These are phyloP conservation scores for Smittium culicis DNA, from an alignment of 371 early-diverging fungal genomes.

Conservation along the genomic window DNA sequence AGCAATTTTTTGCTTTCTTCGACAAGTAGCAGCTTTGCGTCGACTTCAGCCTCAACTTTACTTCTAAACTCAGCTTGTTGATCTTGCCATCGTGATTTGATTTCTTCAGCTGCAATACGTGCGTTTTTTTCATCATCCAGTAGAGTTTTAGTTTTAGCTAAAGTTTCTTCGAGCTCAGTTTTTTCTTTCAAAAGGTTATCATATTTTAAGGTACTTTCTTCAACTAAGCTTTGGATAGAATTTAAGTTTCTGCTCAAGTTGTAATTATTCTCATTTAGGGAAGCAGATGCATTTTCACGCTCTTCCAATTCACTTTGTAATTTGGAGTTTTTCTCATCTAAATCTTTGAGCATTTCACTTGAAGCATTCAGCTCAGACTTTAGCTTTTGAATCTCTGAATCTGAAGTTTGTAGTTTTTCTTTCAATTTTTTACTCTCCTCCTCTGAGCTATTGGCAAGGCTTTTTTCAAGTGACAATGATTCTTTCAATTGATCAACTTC, in stretches of 20 bases:
- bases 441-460: slow-evolving; percentile 52
- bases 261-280: slow-evolving; percentile 44
- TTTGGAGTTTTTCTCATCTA: slow-evolving; percentile 41
- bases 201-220: slow-evolving; percentile 55
- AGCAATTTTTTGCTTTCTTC: slow-evolving; percentile 61
- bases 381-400: not conserved
- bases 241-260: slow-evolving; percentile 58
- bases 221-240: slow-evolving; percentile 58
- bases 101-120: slow-evolving; percentile 45
- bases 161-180: slow-evolving; percentile 40
- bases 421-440: slow-evolving; percentile 32
- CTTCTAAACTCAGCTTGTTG: slow-evolving; percentile 49
- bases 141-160: slow-evolving; percentile 43
- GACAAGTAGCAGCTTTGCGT: slow-evolving; percentile 45
- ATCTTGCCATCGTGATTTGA: slow-evolving; percentile 43
- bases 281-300: slow-evolving; percentile 42
- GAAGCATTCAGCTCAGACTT: slow-evolving; percentile 15
- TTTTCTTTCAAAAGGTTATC: slow-evolving; percentile 58
- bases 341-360: slow-evolving; percentile 23
- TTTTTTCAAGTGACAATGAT: slow-evolving; percentile 58
- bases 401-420: slow-evolving; percentile 15
- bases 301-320: slow-evolving; percentile 43
- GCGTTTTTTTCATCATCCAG: slow-evolving; percentile 45
- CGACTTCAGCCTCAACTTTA: slow-evolving; percentile 45
- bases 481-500: slow-evolving; percentile 59